Conservation (phyloP, 768 basidiomycete genomes). For the Tylopilus plumbeoviolaceoides region DNA sequence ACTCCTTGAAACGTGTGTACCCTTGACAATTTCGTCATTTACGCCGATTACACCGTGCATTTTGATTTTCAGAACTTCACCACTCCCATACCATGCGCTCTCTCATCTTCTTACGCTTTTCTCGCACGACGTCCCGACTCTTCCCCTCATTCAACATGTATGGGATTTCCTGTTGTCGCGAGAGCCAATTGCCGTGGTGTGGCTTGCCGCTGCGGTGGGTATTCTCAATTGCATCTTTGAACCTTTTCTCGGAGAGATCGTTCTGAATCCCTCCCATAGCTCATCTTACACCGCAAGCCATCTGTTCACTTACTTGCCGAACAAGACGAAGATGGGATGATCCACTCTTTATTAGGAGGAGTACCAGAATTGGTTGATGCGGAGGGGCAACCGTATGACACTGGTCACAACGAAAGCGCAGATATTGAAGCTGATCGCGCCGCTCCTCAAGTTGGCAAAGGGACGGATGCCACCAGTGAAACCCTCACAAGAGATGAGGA, state of each 20-base stretch:
- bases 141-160: constrained; percentile 86
- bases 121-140: constrained; percentile 86
- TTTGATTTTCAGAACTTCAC: constrained; percentile 49
- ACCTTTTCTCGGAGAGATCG: background rate
- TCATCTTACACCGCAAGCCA: constrained; percentile 68
- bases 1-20: constrained; percentile 61
- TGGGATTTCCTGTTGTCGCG: constrained; percentile 87
- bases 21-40: background rate
- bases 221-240: background rate
- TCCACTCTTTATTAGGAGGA: constrained; percentile 69
- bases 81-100: constrained; percentile 85
- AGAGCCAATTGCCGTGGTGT: constrained; percentile 77
- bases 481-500: background rate
- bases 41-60: background rate
- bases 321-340: constrained; percentile 78
- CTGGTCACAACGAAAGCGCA: background rate
- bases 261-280: constrained; percentile 38
- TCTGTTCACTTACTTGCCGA: constrained; percentile 58
- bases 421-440: background rate
- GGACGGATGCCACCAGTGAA: background rate
- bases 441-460: background rate
- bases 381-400: constrained; percentile 1
- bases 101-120: constrained; percentile 89
- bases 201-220: constrained; percentile 79
- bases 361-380: constrained; percentile 47